Evolutionary conservation across 2,329 filamentous ascomycete genomes (phyloP).

Genomic region (Sarocladium oryzae): DNA sequence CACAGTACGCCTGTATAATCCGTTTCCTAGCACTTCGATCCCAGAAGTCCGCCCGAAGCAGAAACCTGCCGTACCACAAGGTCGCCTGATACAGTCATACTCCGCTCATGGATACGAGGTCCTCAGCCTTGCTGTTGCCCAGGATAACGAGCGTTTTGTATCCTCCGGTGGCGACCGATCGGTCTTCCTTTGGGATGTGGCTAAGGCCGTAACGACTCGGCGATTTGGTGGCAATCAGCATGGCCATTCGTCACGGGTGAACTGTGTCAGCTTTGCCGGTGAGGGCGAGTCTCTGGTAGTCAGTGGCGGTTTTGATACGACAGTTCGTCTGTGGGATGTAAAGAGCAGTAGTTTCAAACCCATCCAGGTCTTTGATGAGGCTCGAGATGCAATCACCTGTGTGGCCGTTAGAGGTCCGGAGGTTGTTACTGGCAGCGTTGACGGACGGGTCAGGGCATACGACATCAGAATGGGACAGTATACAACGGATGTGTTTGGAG

Average conservation of each 20-base stretch:
- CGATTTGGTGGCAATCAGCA: constrained; percentile 58
- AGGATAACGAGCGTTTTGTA: constrained; percentile 77
- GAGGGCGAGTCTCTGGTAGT: constrained; percentile 67
- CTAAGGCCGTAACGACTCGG: constrained; percentile 67
- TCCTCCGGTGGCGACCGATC: constrained; percentile 84
- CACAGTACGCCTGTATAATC: constrained; percentile 80
- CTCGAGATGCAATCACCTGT: constrained; percentile 59
- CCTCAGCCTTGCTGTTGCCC: constrained; percentile 66
- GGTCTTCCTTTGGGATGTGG: constrained; percentile 93
- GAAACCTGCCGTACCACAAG: constrained; percentile 31
- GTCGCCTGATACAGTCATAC: constrained; percentile 78
- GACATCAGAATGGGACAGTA: constrained; percentile 72
- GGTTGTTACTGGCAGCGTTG: constrained; percentile 73
- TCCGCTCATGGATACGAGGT: constrained; percentile 88
- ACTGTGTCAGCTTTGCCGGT: constrained; percentile 73
- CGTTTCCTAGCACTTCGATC: constrained; percentile 42
- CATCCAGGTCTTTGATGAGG: constrained; percentile 67
- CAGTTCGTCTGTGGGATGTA: constrained; percentile 69
- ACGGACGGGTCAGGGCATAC: constrained; percentile 75
- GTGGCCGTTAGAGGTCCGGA: constrained; percentile 43
- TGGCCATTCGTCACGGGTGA: constrained; percentile 68
- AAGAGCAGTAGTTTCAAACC: constrained; percentile 50
- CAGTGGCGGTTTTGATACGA: constrained; percentile 68
- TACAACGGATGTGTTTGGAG: constrained; percentile 63
- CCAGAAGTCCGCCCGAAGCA: constrained; percentile 20